Evolutionary conservation across 2,329 filamentous ascomycete genomes (phyloP).

Genomic region (Pseudocercospora crystallina): DNA sequence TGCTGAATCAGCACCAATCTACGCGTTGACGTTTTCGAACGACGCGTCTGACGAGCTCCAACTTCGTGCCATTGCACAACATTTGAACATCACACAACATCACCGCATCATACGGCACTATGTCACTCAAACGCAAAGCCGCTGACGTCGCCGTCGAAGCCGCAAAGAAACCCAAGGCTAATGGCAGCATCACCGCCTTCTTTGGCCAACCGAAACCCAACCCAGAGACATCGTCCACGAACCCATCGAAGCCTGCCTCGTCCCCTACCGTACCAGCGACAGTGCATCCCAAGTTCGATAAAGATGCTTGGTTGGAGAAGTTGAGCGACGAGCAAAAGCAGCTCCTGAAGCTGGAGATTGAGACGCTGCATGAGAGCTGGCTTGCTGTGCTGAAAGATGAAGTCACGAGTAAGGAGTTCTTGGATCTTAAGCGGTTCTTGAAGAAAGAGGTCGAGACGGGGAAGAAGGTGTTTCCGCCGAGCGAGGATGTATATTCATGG

Average conservation of each 20-base stretch:
- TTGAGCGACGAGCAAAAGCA: slow-evolving; percentile 79
- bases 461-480: slow-evolving; percentile 82
- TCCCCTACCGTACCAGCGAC: slow-evolving; percentile 37
- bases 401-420: slow-evolving; percentile 72
- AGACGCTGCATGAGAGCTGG: slow-evolving; percentile 90
- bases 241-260: slow-evolving; percentile 26
- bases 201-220: slow-evolving; percentile 68
- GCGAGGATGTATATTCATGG: slow-evolving; percentile 93
- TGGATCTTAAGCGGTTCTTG: slow-evolving; percentile 85
- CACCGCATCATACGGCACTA: slow-evolving; percentile 25
- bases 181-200: slow-evolving; percentile 84
- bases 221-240: slow-evolving; percentile 31
- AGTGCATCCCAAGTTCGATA: slow-evolving; percentile 67
- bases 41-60: too few species aligned
- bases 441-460: slow-evolving; percentile 71
- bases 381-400: slow-evolving; percentile 85
- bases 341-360: slow-evolving; percentile 83
- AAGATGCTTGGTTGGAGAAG: slow-evolving; percentile 80
- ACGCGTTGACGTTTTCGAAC: too few species aligned
- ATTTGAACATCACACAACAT: slow-evolving; percentile 1
- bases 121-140: slow-evolving; percentile 55
- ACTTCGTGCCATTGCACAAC: too few species aligned
- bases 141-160: slow-evolving; percentile 44
- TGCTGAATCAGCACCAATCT: too few species aligned
- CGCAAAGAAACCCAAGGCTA: slow-evolving; percentile 55